A percentile compares a stretch with the other conserved stretches of the same genome.
Conservation (phyloP, 192 early-diverging fungal species). For the Backusella psychrophila region DNA sequence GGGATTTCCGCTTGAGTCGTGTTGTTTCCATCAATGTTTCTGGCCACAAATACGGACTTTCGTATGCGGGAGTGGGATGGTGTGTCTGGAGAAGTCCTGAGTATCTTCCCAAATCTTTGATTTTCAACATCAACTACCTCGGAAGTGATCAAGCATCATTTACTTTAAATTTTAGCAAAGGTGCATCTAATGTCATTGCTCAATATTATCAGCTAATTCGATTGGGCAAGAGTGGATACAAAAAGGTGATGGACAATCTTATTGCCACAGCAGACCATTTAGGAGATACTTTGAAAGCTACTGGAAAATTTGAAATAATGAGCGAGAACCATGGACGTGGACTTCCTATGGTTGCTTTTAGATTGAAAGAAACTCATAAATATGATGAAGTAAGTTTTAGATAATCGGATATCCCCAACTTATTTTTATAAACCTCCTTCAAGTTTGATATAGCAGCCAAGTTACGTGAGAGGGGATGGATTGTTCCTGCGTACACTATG, state of each 20-base stretch:
- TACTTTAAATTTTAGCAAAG: conserved; percentile 77
- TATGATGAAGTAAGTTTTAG: conserved; percentile 36
- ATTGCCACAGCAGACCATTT: conserved; percentile 57
- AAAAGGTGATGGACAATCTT: conserved; percentile 63
- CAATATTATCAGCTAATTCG: conserved; percentile 84
- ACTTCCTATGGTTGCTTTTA: conserved; percentile 67
- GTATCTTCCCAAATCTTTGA: conserved; percentile 70
- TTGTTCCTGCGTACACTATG: conserved; percentile 76
- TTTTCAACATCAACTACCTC: conserved; percentile 76
- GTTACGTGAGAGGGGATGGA: conserved; percentile 70
- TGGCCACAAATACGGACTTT: conserved; percentile 87
- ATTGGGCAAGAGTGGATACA: conserved; percentile 64
- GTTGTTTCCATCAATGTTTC: conserved; percentile 81
- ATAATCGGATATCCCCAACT: conserved; percentile 4
- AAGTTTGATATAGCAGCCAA: conserved; percentile 59
- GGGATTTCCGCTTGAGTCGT: conserved; percentile 57
- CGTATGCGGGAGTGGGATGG: conserved; percentile 84
- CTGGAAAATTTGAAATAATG: conserved; percentile 62
- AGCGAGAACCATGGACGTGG: conserved; percentile 43
- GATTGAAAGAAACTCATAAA: conserved; percentile 34
- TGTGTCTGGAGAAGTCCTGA: conserved; percentile 67
- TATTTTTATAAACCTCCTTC: conserved; percentile 7
- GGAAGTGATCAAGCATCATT: conserved; percentile 54
- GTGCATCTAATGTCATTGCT: conserved; percentile 68
- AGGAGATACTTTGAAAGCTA: conserved; percentile 48